phyloP scores from a whole-genome alignment of 2,329 filamentous ascomycete genomes.

The Xylariaceae sp. region DNA sequence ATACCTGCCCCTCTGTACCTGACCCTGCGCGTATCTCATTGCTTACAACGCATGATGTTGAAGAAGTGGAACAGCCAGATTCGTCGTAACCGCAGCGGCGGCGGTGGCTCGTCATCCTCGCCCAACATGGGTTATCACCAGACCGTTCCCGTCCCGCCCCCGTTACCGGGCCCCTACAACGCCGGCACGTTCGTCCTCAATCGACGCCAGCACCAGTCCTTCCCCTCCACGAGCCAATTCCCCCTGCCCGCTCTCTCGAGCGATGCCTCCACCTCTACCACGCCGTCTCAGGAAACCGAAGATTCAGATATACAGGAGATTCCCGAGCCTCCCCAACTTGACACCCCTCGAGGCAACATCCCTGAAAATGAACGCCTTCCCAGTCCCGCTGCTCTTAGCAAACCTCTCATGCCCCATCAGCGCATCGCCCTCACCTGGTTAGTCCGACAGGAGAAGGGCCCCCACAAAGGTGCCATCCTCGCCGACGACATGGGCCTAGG shows the following conservation, averaged over 20 bases:
- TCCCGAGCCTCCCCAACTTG: neutral
- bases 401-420: slow-evolving; percentile 25
- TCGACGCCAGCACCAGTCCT: no score
- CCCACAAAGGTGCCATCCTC: slow-evolving; percentile 26
- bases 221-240: no score
- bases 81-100: no score
- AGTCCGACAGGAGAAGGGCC: slow-evolving; percentile 25
- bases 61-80: no score
- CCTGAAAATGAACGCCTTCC: slow-evolving; percentile 12
- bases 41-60: no score
- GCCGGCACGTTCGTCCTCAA: no score
- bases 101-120: no score
- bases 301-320: neutral
- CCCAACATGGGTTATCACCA: no score
- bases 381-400: slow-evolving; percentile 9
- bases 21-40: no score
- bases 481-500: slow-evolving; percentile 31
- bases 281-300: neutral
- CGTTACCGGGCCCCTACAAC: no score
- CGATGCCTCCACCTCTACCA: neutral
- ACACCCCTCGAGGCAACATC: slow-evolving; percentile 14
- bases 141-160: no score
- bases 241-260: neutral
- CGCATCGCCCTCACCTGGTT: slow-evolving; percentile 28
- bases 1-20: no score